Base-by-base conservation (phyloP, 2,329 filamentous ascomycete genomes). In the Monilinia polystroma region DNA sequence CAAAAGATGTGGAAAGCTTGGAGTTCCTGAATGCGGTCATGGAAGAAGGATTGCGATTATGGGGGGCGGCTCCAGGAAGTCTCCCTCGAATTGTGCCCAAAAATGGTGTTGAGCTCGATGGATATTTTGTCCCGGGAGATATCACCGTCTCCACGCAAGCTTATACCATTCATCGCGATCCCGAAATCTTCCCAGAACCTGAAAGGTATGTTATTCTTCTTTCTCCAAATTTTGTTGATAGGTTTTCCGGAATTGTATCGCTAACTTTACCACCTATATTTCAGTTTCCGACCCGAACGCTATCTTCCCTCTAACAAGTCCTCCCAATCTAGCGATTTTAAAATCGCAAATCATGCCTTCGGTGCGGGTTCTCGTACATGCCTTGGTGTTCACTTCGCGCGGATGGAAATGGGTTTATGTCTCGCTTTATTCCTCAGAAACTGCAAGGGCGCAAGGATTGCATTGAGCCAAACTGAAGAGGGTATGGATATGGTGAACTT, bases 81-180 rank as follows among this genome's bases (percentile, higher is more conserved):
- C 70, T 79, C 10, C 76, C 75, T 11, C 72, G 78, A 2, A 56
- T 47, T 1, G 70, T 74, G 1, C 76, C 78, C 0, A 49, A 66
- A 1, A 73, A 69, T 20, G 77, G 77, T 2, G 71, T 72, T 1
- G 66, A 66, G 0, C 62, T 80, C 11, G 72, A 68, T 12, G 77
- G 75, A 4, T 73, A 76, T 49, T 71, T 68, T n/a, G 38, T 81
- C 7, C 78, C 78, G 0, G 75, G 71, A 6, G 77, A 75, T 0
- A 71, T 70, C 0, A 76, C 70, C 0, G 73, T 80, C 0, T 72
- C 74, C 1, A 78, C 78, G 0, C 78, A 79, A 70, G 68, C 75
- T 29, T 80, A 76, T 60, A 78, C 76, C 23, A 69, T 80, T 23
- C 80, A 81, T 66, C 76, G 78, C 6, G 73, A 79, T 64, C 70